Evolutionary conservation across 2,329 filamentous ascomycete genomes (phyloP).

Genomic region (Huntiella savannae): DNA sequence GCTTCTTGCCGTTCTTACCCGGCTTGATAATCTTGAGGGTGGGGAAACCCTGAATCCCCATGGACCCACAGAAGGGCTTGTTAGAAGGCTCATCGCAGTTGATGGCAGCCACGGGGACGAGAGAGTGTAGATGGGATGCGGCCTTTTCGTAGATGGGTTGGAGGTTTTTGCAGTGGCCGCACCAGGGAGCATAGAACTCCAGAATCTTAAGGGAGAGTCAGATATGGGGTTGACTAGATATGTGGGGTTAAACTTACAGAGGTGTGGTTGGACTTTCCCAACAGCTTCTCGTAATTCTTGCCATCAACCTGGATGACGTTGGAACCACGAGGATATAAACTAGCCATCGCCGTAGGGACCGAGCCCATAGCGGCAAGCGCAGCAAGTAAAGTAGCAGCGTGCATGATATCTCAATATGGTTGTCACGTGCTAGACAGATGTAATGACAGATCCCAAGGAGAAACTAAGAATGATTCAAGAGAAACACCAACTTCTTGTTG

Average conservation of each 20-base stretch:
- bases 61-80: slow-evolving; percentile 65
- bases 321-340: slow-evolving; percentile 70
- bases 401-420: no score
- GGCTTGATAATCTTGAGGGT: slow-evolving; percentile 87
- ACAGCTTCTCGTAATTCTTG: slow-evolving; percentile 62
- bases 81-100: slow-evolving; percentile 90
- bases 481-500: no score
- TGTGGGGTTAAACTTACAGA: slow-evolving; percentile 41
- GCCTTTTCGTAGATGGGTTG: slow-evolving; percentile 92
- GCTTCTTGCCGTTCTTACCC: slow-evolving; percentile 52
- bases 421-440: no score
- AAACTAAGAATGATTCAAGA: no score
- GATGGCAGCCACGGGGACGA: slow-evolving; percentile 85
- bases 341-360: slow-evolving; percentile 36
- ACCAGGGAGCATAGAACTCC: slow-evolving; percentile 96
- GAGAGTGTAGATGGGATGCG: slow-evolving; percentile 69
- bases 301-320: slow-evolving; percentile 67
- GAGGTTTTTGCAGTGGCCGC: slow-evolving; percentile 89
- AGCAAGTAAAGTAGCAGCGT: slow-evolving; percentile 16
- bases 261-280: slow-evolving; percentile 78
- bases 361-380: slow-evolving; percentile 41
- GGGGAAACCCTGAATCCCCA: slow-evolving; percentile 87
- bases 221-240: neutral
- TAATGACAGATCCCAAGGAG: no score
- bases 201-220: slow-evolving; percentile 28